Base-by-base conservation (phyloP, 176 grass and related monocot species). In the Cymbopogon citratus region DNA sequence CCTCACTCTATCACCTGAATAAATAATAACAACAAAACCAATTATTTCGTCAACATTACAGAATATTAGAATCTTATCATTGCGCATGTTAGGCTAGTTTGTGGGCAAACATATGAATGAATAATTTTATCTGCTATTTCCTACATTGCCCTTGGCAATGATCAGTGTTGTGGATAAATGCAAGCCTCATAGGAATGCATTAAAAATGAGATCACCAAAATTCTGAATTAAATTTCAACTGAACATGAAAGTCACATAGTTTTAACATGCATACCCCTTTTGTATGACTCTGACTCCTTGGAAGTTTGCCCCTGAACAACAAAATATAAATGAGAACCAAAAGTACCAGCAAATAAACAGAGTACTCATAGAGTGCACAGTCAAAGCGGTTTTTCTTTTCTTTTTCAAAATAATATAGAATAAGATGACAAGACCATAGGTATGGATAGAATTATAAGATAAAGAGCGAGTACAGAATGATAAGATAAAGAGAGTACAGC, bases 1-100 rank as follows among this genome's bases (percentile, higher is more conserved):
- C 85, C 88, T 91, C 79, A 98, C 95, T 86, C 88, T 92, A 81
- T 98, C 95, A 82, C 95, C 95, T 98, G 81, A 65, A 89, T 7
- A 51, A 88, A 81, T 5, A 62, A 89, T 69, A 34, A 12, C 12
- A 80, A 64, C 15, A 84, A 45, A 73, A 5, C 77, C n/a, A 44
- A 81, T 59, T 54, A 56, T 27, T 78, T 44, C 21, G 48, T 24
- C 16, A 69, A 83, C 61, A 64, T 45, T 41, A 25, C 23, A 36
- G 57, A 81, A 75, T 51, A 60, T 75, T 54, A 65, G 25, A 75
- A 60, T 13, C 25, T 28, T 46, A 19, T 46, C 27, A 19, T 23
- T 35, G 12, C 7, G 14, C 63, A 16, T 40, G 11, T 40, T 83
- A 76, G 16, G 74, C 41, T 4, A 87, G 72, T 62, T 76, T 49